Base-by-base conservation (phyloP, 2,329 filamentous ascomycete species). In the Penicillium rolfsii region DNA sequence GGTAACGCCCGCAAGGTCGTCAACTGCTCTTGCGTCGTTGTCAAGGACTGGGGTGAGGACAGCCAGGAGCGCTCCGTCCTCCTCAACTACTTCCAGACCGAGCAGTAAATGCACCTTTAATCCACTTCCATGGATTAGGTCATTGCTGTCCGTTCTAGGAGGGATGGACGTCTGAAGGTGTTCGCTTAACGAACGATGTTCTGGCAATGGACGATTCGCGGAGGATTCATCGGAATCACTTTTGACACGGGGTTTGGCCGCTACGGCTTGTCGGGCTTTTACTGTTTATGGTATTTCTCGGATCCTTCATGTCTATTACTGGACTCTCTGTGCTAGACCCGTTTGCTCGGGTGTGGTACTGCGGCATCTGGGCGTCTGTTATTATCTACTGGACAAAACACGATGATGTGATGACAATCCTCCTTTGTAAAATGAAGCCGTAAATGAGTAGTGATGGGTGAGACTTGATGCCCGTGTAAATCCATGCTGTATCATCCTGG, bases 31-130 rank as follows among this genome's bases (percentile, higher is more conserved):
- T 98, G 95, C 87, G 95, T 99, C 77, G 95, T 99, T 67, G 95
- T 99, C 78, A 94, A 95, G 87, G 93, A 99, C 84, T 99, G 95
- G 95, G 95, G 95, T 88, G 95, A 98, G 89, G 95, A 99, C 87
- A 96, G 91, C 73, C 93, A 96, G 86, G 95, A 99, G 89, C 93
- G 95, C 80, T 92, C 89, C 78, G 93, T 98, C 83, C 91, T 99
- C 81, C 92, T 99, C 83, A 97, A 99, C 90, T 99, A 99, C 91
- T 98, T 99, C 93, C 91, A 97, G 87, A 97, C 93, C 81, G 80
- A 81, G 78, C 79, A 82, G 73, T 82, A 81, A 68, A 77, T 68
- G 65, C 60, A 59, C 52, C 48, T 43, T 26, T 54, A 41, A 6
- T 30, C 52, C 36, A 5, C 14, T 33, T 11, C 41, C 9, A n/a